Evolutionary conservation across 495 filamentous ascomycete species (phyloP), one percentile per base, ranked within the genome.

Genomic region (Hyphodiscus hymeniophilus): DNA sequence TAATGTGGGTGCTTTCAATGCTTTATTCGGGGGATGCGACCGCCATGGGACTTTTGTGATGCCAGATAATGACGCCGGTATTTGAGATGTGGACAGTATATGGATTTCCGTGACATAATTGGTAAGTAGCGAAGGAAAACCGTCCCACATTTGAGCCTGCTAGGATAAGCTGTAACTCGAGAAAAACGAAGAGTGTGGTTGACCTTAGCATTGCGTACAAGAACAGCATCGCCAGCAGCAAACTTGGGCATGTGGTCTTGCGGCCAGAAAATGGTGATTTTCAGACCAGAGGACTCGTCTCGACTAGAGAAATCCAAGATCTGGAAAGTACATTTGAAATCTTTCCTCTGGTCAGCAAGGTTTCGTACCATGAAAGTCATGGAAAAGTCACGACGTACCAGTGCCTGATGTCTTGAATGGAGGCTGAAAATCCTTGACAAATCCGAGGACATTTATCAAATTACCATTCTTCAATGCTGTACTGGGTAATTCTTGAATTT

Each of bases 401-500:
- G 21, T 45, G 42, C 66, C 62, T n/a, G 23, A 56, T 13, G 72
- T 73, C 5, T 57, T 22, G 0, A 62, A 64, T 1, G 75, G 71
- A 4, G 59, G 51, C 31, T 64, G 67, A 38, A 60, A 65, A 40
- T 82, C 77, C 32, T 60, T 70, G 0, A 75, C 63, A 17, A 76
- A 38, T 21, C 75, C 75, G 22, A 76, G 63, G 26, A 76, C 65
- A 50, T 58, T 67, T n/a, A 73, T 60, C 3, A 76, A 48, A 2
- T 17, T 2, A n/a, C 16, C 20, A 16, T 1, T 22, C 2, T 4
- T 50, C 35, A 43, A n/a, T n/a, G n/a, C n/a, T n/a, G n/a, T n/a
- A n/a, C 38, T 52, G 10, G 38, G 15, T 1, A 48, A 13, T 18
- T 52, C 30, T 7, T 30, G 21, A 30, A 61, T 48, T 17, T 56